A percentile compares a stretch with the other conserved stretches of the same genome.
Conservation (phyloP, 371 early-diverging fungal species). For the Actinomortierella wolfii region DNA sequence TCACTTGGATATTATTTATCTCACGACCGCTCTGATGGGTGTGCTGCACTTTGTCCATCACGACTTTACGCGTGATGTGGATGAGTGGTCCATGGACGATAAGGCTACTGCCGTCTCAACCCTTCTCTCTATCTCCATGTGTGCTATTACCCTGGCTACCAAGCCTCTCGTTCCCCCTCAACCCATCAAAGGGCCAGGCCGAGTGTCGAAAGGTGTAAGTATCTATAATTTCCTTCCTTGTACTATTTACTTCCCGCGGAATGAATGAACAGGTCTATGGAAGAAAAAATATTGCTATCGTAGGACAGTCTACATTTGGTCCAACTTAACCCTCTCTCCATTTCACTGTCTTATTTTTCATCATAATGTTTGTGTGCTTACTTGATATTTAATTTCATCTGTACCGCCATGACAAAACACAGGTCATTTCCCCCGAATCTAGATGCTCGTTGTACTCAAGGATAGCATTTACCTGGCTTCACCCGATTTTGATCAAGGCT, state of each 20-base stretch:
- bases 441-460: constrained; percentile 37
- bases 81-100: constrained; percentile 39
- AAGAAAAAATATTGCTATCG: background rate
- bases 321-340: background rate
- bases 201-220: constrained; percentile 39
- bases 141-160: constrained; percentile 30
- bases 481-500: constrained; percentile 41
- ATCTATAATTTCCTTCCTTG: no score
- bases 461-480: constrained; percentile 44
- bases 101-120: constrained; percentile 34
- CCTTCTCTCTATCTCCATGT: constrained; percentile 23
- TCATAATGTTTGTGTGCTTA: background rate
- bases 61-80: constrained; percentile 38
- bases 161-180: constrained; percentile 44
- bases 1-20: constrained; percentile 43
- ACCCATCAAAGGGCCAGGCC: constrained; percentile 34
- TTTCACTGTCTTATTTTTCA: background rate
- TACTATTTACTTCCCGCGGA: no score
- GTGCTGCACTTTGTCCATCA: constrained; percentile 24
- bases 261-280: no score
- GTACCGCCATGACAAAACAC: background rate
- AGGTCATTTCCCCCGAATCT: constrained; percentile 45
- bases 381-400: no score
- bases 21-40: constrained; percentile 32
- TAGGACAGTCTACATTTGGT: background rate